Evolutionary conservation across 1,284 basidiomycete genomes (phyloP).

Genomic region (Tilletia setariae): DNA sequence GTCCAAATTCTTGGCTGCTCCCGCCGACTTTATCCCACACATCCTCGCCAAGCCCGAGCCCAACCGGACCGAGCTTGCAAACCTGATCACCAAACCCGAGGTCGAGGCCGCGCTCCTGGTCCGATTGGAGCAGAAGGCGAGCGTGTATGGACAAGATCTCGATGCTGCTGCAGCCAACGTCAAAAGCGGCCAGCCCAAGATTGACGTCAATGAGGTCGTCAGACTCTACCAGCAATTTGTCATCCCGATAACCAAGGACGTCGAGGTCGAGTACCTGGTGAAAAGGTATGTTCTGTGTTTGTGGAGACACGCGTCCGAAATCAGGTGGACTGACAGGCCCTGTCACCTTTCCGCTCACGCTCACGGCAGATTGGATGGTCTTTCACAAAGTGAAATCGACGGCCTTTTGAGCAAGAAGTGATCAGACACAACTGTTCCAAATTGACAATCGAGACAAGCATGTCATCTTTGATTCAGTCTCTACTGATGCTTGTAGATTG

Average conservation of each 20-base stretch:
- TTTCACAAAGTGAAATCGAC: constrained; percentile 16
- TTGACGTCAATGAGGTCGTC: constrained; percentile 88
- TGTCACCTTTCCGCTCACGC: neutral
- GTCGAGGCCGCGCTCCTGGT: constrained; percentile 85
- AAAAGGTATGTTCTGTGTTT: constrained; percentile 29
- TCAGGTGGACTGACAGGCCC: neutral
- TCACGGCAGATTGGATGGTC: constrained; percentile 20
- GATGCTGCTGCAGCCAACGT: constrained; percentile 51
- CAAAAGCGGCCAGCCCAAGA: constrained; percentile 60
- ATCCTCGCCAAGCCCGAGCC: constrained; percentile 63
- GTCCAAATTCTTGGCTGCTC: constrained; percentile 82
- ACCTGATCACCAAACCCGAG: constrained; percentile 89
- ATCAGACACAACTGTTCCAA: too few species aligned
- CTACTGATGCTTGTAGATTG: too few species aligned
- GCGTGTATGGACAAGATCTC: constrained; percentile 87
- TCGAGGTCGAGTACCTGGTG: constrained; percentile 68
- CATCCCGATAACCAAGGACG: constrained; percentile 94
- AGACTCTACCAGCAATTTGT: constrained; percentile 89
- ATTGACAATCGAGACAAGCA: too few species aligned
- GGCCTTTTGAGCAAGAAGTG: neutral
- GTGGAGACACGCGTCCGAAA: too few species aligned
- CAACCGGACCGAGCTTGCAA: constrained; percentile 70
- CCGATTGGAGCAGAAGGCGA: constrained; percentile 83
- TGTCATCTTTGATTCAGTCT: too few species aligned
- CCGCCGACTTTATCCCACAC: constrained; percentile 83